These are phyloP conservation scores for Tilletia caries DNA, from an alignment of 1,284 basidiomycete genomes.

Conservation along the genomic window DNA sequence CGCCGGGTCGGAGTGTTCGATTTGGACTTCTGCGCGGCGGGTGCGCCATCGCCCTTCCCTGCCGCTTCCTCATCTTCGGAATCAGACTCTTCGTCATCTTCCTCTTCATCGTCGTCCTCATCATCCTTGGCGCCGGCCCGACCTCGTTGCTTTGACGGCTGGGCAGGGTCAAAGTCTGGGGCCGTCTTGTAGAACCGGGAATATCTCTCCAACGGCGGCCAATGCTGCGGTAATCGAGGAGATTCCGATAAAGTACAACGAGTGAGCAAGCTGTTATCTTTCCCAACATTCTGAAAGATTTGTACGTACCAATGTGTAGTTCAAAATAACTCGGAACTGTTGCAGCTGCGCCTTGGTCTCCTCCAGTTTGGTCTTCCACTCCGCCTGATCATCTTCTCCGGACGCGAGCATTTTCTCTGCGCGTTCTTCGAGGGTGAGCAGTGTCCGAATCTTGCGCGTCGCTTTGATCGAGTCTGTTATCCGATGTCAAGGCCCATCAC, in stretches of 20 bases:
- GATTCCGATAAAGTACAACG: background rate
- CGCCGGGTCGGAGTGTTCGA: no score
- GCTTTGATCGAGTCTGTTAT: constrained; percentile 7
- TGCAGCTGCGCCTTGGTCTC: background rate
- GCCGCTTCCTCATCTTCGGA: background rate
- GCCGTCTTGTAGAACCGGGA: background rate
- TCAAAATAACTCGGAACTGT: background rate
- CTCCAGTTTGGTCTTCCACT: background rate
- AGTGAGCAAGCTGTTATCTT: no score
- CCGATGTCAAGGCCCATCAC: background rate
- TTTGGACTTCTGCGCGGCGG: background rate
- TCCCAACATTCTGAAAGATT: no score
- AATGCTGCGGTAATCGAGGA: constrained; percentile 1
- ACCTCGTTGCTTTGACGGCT: background rate
- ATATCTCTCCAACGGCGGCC: background rate
- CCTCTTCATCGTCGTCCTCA: background rate
- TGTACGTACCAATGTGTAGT: background rate
- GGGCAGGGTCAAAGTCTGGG: background rate
- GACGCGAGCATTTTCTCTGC: background rate
- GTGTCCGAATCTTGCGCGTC: background rate
- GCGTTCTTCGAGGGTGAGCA: background rate
- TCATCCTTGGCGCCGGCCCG: no score
- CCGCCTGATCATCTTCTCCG: background rate
- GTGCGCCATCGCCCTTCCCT: background rate
- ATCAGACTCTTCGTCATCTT: no score